phyloP scores from a whole-genome alignment of 2,329 filamentous ascomycete genomes.

The Colletotrichum incanum region DNA sequence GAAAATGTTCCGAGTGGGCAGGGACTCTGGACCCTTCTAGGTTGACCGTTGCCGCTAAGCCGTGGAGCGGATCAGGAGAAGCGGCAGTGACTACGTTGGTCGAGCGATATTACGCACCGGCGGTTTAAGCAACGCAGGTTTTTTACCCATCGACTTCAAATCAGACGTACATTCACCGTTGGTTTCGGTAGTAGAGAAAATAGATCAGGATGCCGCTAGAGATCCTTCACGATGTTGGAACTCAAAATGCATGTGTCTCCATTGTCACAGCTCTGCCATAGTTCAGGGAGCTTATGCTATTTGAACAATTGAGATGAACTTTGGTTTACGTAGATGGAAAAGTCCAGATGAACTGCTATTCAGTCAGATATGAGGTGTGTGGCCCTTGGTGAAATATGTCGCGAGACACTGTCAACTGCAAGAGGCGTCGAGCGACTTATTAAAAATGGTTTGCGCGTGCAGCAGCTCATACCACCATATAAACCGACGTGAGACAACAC shows the following conservation, averaged over 20 bases:
- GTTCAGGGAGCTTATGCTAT: too few species aligned
- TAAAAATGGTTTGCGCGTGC: background rate
- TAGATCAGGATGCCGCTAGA: too few species aligned
- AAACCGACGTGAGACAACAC: background rate
- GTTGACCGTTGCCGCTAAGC: background rate
- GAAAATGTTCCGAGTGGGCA: slow-evolving; percentile 3
- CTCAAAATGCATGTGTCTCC: background rate
- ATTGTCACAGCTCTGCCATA: background rate
- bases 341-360: background rate
- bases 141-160: too few species aligned
- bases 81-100: background rate
- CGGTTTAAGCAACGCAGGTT: background rate
- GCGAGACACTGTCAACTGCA: background rate
- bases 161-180: background rate
- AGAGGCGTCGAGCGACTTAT: background rate
- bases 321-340: background rate
- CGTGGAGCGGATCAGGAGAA: background rate
- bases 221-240: background rate
- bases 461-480: background rate
- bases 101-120: background rate
- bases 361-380: background rate
- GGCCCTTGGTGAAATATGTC: background rate
- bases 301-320: background rate
- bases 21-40: background rate
- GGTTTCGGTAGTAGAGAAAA: too few species aligned